Percentiles rank a stretch among this genome's conserved stretches.
Conservation (phyloP, 768 basidiomycete genomes). For the Termitomyces sp. region DNA sequence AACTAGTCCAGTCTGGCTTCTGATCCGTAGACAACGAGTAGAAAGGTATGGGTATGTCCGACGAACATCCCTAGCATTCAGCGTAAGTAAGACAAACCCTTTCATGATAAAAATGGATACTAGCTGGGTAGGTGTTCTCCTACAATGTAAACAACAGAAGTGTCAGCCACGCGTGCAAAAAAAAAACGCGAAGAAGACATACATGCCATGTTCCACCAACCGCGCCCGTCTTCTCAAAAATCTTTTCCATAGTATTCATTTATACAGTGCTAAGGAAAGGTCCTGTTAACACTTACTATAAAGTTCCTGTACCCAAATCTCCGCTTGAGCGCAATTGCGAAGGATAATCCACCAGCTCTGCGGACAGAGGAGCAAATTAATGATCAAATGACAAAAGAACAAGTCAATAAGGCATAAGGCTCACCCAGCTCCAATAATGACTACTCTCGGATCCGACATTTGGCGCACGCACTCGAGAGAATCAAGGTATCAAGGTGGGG, state of each 20-base stretch:
- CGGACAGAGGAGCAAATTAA: neutral
- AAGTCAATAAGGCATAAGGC: neutral
- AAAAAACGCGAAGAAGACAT: constrained; percentile 12
- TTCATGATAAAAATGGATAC: neutral
- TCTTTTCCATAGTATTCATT: constrained; percentile 22
- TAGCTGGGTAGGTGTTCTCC: constrained; percentile 33
- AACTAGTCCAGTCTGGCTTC: constrained; percentile 33
- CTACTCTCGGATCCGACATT: constrained; percentile 16
- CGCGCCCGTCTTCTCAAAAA: constrained; percentile 39
- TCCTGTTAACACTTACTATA: constrained; percentile 22
- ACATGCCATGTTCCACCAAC: constrained; percentile 54
- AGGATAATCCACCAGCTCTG: constrained; percentile 37
- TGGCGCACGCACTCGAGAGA: neutral
- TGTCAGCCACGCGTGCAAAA: neutral
- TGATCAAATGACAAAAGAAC: neutral
- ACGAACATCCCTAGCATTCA: constrained; percentile 32
- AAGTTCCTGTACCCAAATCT: constrained; percentile 34
- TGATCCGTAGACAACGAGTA: constrained; percentile 37
- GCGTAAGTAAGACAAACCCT: neutral
- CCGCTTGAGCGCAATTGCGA: constrained; percentile 36
- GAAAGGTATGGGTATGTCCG: constrained; percentile 31
- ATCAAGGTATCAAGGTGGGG: neutral
- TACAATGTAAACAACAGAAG: constrained; percentile 7
- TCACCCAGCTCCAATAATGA: constrained; percentile 32
- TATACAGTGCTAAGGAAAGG: neutral